Evolutionary conservation across 2,329 filamentous ascomycete species (phyloP), one percentile per base, ranked within the genome.

Genomic region (Cryoendolithus antarcticus): DNA sequence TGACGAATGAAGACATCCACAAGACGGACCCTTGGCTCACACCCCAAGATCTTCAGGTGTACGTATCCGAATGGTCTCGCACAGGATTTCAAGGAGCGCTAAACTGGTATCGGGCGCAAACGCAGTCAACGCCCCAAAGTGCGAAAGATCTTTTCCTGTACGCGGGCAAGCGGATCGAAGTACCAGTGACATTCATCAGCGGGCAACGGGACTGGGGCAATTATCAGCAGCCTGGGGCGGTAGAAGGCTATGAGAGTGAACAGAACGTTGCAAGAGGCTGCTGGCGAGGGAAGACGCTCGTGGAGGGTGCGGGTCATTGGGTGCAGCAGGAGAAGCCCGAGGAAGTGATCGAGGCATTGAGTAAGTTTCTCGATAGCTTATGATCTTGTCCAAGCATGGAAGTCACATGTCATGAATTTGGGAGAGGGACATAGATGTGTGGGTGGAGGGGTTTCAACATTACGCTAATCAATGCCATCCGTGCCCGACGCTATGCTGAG

Each of bases 301-400:
- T 82, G 9, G 67, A 77, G 10, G 67, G 68, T 1, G 77, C 76
- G 4, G 79, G 79, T 0, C 80, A 83, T 61, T 83, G 79, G 79
- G 70, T 79, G 29, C 77, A 80, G 52, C 75, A 82, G 56, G 77
- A 82, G 54, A 65, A 74, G 52, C 70, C 75, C 1, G 67, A 72
- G 47, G 65, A 61, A 39, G 72, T 77, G 6, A 60, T 65, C 0
- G 53, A 64, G 38, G 63, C 64, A 40, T 60, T 77, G 30, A 42
- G 68, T 44, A 55, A 52, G 7, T 70, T 77, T 44, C 39, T 62
- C 34, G 33, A 42, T 34, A 34, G n/a, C 1, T 34, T 46, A 34
- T 48, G 38, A n/a, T n/a, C n/a, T n/a, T n/a, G n/a, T n/a, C n/a
- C n/a, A n/a, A n/a, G n/a, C n/a, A n/a, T n/a, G n/a, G n/a, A n/a